Evolutionary conservation across 805 yeast genomes (phyloP).

Genomic region (Saccharomycopsis capsularis): DNA sequence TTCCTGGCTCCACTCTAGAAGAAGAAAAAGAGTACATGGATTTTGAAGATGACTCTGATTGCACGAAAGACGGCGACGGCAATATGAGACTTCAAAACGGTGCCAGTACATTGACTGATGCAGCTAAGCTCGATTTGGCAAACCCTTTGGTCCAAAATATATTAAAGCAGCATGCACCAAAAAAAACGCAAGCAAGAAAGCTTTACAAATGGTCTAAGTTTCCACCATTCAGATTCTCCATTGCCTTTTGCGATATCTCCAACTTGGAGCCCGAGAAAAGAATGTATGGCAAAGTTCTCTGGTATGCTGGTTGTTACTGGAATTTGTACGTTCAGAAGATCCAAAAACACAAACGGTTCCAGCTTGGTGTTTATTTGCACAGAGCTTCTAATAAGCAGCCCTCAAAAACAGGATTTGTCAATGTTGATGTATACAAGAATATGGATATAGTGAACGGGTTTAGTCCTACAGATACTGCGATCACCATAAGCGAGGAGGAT

Average conservation of each 20-base stretch:
- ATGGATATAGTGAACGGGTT: slow-evolving; percentile 14
- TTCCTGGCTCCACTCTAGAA: neutral
- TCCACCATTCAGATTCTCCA: slow-evolving; percentile 50
- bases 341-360: slow-evolving; percentile 34
- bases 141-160: slow-evolving; percentile 1
- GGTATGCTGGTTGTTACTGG: slow-evolving; percentile 62
- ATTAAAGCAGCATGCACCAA: slow-evolving; percentile 5
- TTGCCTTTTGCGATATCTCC: slow-evolving; percentile 43
- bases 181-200: slow-evolving; percentile 4
- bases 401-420: slow-evolving; percentile 34
- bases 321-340: slow-evolving; percentile 46
- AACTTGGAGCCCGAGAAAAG: slow-evolving; percentile 39
- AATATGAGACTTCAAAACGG: neutral
- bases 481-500: slow-evolving; percentile 14
- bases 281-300: slow-evolving; percentile 44
- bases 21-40: neutral
- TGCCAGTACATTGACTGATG: neutral
- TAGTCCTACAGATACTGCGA: neutral
- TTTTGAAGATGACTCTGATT: neutral
- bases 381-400: slow-evolving; percentile 37
- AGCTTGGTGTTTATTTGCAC: slow-evolving; percentile 51
- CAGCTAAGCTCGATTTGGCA: too few species aligned
- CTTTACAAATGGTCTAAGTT: slow-evolving; percentile 34
- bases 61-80: slow-evolving; percentile 6
- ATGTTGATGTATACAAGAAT: slow-evolving; percentile 32